Base-by-base conservation (phyloP, 139 green algal genomes). In the Eudorina sp. region DNA sequence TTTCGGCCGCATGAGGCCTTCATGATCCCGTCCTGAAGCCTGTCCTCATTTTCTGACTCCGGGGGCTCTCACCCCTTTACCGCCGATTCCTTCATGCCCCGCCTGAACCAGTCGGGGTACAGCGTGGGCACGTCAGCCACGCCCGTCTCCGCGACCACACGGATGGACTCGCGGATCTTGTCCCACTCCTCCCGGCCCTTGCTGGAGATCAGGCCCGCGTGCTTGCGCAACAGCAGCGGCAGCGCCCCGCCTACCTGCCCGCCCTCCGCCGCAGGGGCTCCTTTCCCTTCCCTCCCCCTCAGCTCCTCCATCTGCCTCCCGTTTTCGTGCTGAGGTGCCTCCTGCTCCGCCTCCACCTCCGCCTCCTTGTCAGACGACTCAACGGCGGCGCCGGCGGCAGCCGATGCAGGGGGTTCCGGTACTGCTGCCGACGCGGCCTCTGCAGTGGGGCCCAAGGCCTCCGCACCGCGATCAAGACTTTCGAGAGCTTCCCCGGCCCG, bases 101-200 rank as follows among this genome's bases (percentile, higher is more conserved):
- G 62, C 3, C 31, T 72, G 62, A 36, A 76, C 68, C 68, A 76
- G 31, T 76, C 68, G 21, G 68, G 68, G 31, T 76, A 76, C 68
- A 76, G 68, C 18, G 34, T 46, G 34, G 68, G 68, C 9, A 76
- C 68, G 36, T 34, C 40, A 11, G 68, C 34, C 13, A 25, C 13
- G 34, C 68, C 68, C 2, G 36, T 76, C 36, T 46, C 68, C 8
- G 21, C 36, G 16, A 51, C 68, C 2, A 1, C 3, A 31, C 4
- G 19, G 9, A 76, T 76, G 21, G 19, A 21, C 40, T 21, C 31
- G 36, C 11, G 8, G 68, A 76, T 76, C 68, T 76, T 46, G 18
- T 76, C 68, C 68, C 68, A 76, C 38, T 46, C 68, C 68, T 76
- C 68, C 31, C 31, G 29, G 4, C 68, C 68, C 68, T 48, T 48